Percentiles rank a stretch among this genome's conserved stretches.
Evolutionary conservation across 75 land plant genomes (phyloP).

Genomic region (Azolla pinnata): DNA sequence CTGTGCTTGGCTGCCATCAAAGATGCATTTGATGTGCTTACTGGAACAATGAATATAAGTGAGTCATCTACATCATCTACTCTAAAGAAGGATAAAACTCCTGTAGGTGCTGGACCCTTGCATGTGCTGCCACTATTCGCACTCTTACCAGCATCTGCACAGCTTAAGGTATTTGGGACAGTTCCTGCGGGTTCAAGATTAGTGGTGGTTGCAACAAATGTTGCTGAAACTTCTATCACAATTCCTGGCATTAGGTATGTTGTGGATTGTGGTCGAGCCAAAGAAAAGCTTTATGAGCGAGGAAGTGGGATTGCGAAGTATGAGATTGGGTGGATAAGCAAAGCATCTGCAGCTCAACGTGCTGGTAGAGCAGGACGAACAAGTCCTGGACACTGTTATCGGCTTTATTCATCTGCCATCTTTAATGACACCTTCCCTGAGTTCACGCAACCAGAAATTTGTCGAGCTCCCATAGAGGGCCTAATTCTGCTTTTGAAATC

Average conservation of each 20-base stretch:
- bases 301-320: slow-evolving; percentile 74
- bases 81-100: slow-evolving; percentile 6
- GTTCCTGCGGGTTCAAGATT: slow-evolving; percentile 73
- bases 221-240: slow-evolving; percentile 95
- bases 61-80: neutral
- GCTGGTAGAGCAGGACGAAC: slow-evolving; percentile 98
- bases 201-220: slow-evolving; percentile 95
- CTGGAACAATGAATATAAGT: slow-evolving; percentile 11
- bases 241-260: slow-evolving; percentile 96
- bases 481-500: slow-evolving; percentile 79
- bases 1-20: slow-evolving; percentile 38
- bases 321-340: slow-evolving; percentile 95
- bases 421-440: slow-evolving; percentile 66
- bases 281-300: slow-evolving; percentile 69
- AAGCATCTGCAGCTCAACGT: slow-evolving; percentile 96
- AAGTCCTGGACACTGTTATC: slow-evolving; percentile 95
- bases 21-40: slow-evolving; percentile 53
- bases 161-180: slow-evolving; percentile 75
- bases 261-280: slow-evolving; percentile 89
- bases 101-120: slow-evolving; percentile 28
- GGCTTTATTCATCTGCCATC: slow-evolving; percentile 82
- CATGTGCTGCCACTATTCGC: slow-evolving; percentile 88
- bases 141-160: slow-evolving; percentile 84
- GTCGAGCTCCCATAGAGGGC: slow-evolving; percentile 77
- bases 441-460: slow-evolving; percentile 72